phyloP scores from a whole-genome alignment of 495 filamentous ascomycete genomes.

The Aspergillus panamensis region DNA sequence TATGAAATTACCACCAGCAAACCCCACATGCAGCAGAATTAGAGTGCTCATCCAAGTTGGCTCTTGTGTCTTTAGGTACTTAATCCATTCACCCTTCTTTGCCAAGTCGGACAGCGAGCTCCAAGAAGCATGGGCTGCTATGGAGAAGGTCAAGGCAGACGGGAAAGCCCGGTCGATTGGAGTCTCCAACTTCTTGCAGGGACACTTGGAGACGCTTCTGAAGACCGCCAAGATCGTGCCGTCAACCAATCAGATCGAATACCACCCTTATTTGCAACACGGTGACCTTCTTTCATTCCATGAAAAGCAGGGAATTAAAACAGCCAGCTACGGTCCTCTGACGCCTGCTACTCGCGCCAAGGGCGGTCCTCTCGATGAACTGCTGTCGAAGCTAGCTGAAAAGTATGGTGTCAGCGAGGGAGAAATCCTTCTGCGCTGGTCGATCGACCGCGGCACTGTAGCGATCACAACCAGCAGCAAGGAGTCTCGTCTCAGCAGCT shows the following conservation, averaged over 20 bases:
- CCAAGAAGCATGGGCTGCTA: slow-evolving; percentile 68
- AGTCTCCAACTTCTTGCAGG: slow-evolving; percentile 73
- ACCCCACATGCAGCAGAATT: background rate
- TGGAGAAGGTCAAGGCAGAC: slow-evolving; percentile 66
- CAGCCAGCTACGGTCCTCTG: slow-evolving; percentile 66
- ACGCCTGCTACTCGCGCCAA: slow-evolving; percentile 60
- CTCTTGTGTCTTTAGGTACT: slow-evolving; percentile 48
- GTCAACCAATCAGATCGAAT: slow-evolving; percentile 84
- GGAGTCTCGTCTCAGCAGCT: slow-evolving; percentile 65
- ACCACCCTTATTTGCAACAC: slow-evolving; percentile 83
- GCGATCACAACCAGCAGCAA: slow-evolving; percentile 73
- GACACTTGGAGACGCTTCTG: slow-evolving; percentile 65
- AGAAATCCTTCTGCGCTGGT: slow-evolving; percentile 74
- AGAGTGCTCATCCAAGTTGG: background rate
- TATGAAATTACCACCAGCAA: slow-evolving; percentile 25
- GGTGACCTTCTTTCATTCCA: slow-evolving; percentile 61
- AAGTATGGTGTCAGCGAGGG: slow-evolving; percentile 75
- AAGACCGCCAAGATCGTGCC: slow-evolving; percentile 62
- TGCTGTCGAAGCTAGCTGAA: slow-evolving; percentile 56
- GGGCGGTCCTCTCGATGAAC: slow-evolving; percentile 64
- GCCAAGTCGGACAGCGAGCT: slow-evolving; percentile 58
- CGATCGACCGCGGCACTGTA: slow-evolving; percentile 74
- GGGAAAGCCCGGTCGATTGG: slow-evolving; percentile 77
- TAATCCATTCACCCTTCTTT: slow-evolving; percentile 76
- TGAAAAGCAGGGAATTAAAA: slow-evolving; percentile 63